These are phyloP conservation scores for Candida freyschussii DNA, from an alignment of 1,139 yeast genomes.

Conservation along the genomic window DNA sequence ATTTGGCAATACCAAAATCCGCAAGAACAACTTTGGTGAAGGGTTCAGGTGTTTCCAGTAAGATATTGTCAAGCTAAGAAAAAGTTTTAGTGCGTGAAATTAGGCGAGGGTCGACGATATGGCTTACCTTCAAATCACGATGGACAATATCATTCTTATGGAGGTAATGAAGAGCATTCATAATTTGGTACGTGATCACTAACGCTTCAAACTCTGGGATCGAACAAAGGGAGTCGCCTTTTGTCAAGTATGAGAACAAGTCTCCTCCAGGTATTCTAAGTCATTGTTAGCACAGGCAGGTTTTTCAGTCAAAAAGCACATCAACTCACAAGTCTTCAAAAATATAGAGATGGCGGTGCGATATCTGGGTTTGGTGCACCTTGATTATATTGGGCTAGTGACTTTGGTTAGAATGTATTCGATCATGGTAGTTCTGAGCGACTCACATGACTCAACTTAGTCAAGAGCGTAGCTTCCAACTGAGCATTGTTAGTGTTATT, in stretches of 20 bases:
- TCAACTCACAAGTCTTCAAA: conserved; percentile 41
- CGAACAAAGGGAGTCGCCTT: conserved; percentile 36
- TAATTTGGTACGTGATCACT: conserved; percentile 50
- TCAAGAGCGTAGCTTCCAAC: conserved; percentile 41
- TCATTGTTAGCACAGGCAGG: neutral
- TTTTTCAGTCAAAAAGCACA: neutral
- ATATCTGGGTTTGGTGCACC: conserved; percentile 36
- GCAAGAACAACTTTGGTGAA: conserved; percentile 50
- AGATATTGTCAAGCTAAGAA: conserved; percentile 45
- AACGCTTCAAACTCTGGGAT: conserved; percentile 52
- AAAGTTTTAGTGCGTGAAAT: conserved; percentile 20
- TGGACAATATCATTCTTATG: conserved; percentile 49
- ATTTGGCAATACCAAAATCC: conserved; percentile 64
- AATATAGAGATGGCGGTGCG: conserved; percentile 38
- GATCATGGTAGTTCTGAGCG: neutral
- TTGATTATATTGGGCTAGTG: conserved; percentile 41
- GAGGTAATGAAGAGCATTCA: conserved; percentile 49
- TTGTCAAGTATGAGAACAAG: conserved; percentile 52
- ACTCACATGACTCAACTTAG: conserved; percentile 37
- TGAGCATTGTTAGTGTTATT: conserved; percentile 30
- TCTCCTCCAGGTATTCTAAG: conserved; percentile 54
- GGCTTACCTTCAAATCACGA: conserved; percentile 42
- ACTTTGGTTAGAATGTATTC: conserved; percentile 17
- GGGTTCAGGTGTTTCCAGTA: conserved; percentile 47
- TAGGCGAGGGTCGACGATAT: conserved; percentile 27